A percentile compares a stretch with the other conserved stretches of the same genome.
Conservation (phyloP, 108 stramenopile species). For the Chaetoceros muelleri region DNA sequence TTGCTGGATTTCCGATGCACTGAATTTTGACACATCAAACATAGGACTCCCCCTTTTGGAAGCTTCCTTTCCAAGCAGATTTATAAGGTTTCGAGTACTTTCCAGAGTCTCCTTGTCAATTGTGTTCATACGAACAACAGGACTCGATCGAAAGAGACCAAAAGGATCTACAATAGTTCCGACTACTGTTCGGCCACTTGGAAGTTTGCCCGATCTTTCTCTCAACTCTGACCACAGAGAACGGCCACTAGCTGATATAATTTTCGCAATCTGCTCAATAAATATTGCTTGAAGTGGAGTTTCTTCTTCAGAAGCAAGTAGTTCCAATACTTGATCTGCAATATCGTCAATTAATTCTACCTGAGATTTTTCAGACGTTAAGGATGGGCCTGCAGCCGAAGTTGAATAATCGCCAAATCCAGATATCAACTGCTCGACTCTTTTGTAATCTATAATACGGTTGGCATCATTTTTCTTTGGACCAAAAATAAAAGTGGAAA, state of each 20-base stretch:
- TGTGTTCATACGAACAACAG: conserved; percentile 53
- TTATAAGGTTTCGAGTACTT: conserved; percentile 55
- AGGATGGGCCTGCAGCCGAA: conserved; percentile 46
- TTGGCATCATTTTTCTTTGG: conserved; percentile 62
- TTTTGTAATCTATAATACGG: conserved; percentile 62
- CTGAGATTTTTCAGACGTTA: conserved; percentile 35
- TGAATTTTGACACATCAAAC: conserved; percentile 43
- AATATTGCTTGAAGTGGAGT: conserved; percentile 73
- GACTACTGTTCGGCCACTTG: conserved; percentile 59
- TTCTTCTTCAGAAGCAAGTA: conserved; percentile 69
- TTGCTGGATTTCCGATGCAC: conserved; percentile 42
- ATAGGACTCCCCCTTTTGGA: conserved; percentile 4
- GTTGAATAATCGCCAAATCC: conserved; percentile 75
- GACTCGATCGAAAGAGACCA: conserved; percentile 66
- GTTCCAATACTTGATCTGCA: conserved; percentile 60
- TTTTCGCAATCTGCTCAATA: conserved; percentile 76
- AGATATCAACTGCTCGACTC: conserved; percentile 70
- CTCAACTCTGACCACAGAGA: conserved; percentile 51
- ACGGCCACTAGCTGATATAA: conserved; percentile 48
- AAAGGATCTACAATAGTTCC: conserved; percentile 81
- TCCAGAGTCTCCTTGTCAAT: conserved; percentile 63
- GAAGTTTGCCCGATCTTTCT: conserved; percentile 52
- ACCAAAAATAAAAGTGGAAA: conserved; percentile 89
- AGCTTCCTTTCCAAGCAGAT: conserved; percentile 22
- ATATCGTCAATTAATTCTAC: conserved; percentile 42